Evolutionary conservation across 2,329 filamentous ascomycete genomes (phyloP), one percentile per base, ranked within the genome.

Genomic region (Cercospora zeae-maydis): DNA sequence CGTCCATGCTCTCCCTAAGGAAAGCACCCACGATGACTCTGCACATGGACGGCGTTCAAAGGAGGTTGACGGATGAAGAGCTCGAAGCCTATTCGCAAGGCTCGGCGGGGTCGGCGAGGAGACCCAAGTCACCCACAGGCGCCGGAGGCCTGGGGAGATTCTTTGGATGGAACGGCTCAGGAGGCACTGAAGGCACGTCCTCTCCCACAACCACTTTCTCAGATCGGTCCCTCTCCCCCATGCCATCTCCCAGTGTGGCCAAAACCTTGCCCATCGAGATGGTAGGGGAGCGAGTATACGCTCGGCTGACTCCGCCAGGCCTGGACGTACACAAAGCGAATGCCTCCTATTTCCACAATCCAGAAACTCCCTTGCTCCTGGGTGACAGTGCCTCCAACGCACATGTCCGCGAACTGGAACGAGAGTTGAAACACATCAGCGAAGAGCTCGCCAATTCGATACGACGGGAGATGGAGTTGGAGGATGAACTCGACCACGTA

Each of bases 391-490:
- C 72, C 60, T 77, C 72, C 72, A 82, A 76, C 70, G 79, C 82
- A 68, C 82, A 92, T 76, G 84, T 96, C 72, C 87, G 92, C 75
- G 92, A 96, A 75, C 88, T 99, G 81, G 95, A 99, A 81, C 90
- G 92, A 75, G 95, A 99, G 81, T 78, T 99, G 69, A 91, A 91
- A 71, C 90, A 93, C 77, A 93, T 99, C 78, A 96, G 92, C 80
- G 85, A 88, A 64, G 95, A 99, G 82, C 82, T 99, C 75, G 95
- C 95, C 34, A 85, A 88, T 69, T 98, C 95, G 30, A 98, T 99
- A 73, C 87, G 91, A 71, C 87, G 95, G 65, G 95, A 99, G 80
- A 93, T 99, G 85, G 95, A 99, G 70, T 79, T 99, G 33, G 95
- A 99, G 77, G 95, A 99, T 76, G 83, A 98, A 52, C 88, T 98